Percentiles rank a stretch among this genome's conserved stretches.
Evolutionary conservation across 2,329 filamentous ascomycete species (phyloP).

Genomic region (Diplocarpon mali): DNA sequence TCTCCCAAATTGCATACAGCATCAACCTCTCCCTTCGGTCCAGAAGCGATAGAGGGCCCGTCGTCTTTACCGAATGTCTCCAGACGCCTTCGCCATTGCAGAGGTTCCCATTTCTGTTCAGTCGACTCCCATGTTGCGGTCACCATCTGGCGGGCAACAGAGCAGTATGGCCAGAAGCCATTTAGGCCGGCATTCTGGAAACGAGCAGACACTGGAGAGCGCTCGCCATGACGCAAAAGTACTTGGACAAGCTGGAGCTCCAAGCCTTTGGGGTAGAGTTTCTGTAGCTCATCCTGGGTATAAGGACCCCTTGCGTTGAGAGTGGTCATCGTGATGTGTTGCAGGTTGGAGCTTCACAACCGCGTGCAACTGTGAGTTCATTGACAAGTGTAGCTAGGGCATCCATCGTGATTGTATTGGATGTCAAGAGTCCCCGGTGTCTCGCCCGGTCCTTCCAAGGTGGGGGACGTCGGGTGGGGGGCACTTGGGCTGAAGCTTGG

Average conservation of each 20-base stretch:
- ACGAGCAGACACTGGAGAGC: slow-evolving; percentile 76
- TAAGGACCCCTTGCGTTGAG: slow-evolving; percentile 67
- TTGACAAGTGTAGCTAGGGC: too few relatives aligned
- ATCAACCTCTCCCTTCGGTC: slow-evolving; percentile 61
- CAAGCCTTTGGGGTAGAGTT: slow-evolving; percentile 70
- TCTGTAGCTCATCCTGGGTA: slow-evolving; percentile 64
- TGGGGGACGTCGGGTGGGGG: too few relatives aligned
- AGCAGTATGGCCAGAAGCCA: slow-evolving; percentile 83
- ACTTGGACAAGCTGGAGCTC: slow-evolving; percentile 86
- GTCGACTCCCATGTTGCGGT: slow-evolving; percentile 45
- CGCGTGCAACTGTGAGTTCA: too few relatives aligned
- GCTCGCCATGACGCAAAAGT: slow-evolving; percentile 67
- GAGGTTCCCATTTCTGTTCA: slow-evolving; percentile 27
- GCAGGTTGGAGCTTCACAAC: too few relatives aligned
- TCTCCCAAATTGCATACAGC: slow-evolving; percentile 69
- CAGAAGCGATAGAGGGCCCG: slow-evolving; percentile 57
- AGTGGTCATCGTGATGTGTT: slow-evolving; percentile 55
- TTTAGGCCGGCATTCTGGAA: slow-evolving; percentile 68
- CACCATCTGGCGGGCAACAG: slow-evolving; percentile 59
- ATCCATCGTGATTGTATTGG: background rate
- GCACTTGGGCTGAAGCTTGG: too few relatives aligned
- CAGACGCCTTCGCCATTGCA: slow-evolving; percentile 58
- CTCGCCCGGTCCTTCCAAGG: too few relatives aligned
- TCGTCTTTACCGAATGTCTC: slow-evolving; percentile 70
- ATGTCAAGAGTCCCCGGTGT: background rate